Evolutionary conservation across 2,329 filamentous ascomycete genomes (phyloP), one percentile per base, ranked within the genome.

Genomic region (Nemania diffusa): DNA sequence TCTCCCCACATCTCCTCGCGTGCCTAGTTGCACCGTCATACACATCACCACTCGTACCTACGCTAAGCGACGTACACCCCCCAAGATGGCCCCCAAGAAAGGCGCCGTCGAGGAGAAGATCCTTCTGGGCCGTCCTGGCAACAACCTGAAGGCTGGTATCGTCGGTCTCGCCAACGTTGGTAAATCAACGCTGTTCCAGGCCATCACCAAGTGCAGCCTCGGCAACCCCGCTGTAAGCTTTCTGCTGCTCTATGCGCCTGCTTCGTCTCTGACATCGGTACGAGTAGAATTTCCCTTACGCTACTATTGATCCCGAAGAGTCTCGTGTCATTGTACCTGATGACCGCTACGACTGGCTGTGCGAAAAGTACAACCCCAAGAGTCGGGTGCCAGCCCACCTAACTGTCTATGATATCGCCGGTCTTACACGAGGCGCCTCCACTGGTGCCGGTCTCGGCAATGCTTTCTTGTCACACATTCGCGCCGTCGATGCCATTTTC

Each of bases 131-230:
- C 88, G 96, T 80, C 96, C 96, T 73, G 96, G 96, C 79, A 99
- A 99, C 88, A 98, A 90, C 84, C 83, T 99, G 83, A 99, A 98
- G 90, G 97, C 93, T 86, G 97, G 96, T 85, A 99, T 99, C 90
- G 96, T 99, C 82, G 96, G 96, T 84, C 90, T 99, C 78, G 96
- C 96, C 82, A 99, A 99, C 83, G 97, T 99, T 76, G 96, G 96
- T 82, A 99, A 99, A 86, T 99, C 96, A 73, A 99, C 97, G 37
- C 90, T 99, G 77, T 99, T 99, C 89, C 97, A 99, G 87, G 94
- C 96, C 79, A 97, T 99, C 83, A 99, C 96, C 80, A 98, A 97
- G 87, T 97, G 92, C 83, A 90, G 90, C 73, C 91, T 99, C 78
- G 96, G 97, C 84, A 99, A 98, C 85, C 97, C 97, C 77, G 96